Evolutionary conservation across 257 asterid genomes (phyloP), one percentile per base, ranked within the genome.

Genomic region (Ocimum tenuiflorum): DNA sequence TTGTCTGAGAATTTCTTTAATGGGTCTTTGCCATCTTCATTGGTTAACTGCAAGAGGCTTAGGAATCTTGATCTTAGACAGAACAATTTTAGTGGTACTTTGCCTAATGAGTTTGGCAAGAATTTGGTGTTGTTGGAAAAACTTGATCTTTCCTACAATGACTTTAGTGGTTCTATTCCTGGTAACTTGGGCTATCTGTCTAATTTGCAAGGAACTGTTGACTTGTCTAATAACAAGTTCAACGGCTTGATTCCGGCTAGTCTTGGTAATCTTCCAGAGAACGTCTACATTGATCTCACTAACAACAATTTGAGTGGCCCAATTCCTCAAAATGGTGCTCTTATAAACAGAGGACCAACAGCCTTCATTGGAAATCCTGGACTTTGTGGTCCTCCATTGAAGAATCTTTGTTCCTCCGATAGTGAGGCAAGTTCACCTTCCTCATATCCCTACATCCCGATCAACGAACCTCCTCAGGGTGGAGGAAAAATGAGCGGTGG

Each of bases 361-460:
- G 97, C 99, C 15, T 92, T 92, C 67, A 75, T 89, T 39, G 97
- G 95, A 42, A 92, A 92, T 68, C 88, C 84, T 13, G 79, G 82
- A 7, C 94, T 92, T 12, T 92, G 99, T 75, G 99, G 99, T 29
- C 89, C 94, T 68, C 99, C 97, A 0, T 73, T 92, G 82, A 85
- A 80, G 53, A 81, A 82, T 4, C 84, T 73, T 3, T 92, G 99
- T 70, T 70, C 87, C 12, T 56, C 83, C 0, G 82, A 65, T 60
- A 74, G 77, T 38, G 83, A 69, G 35, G 85, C 85, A 0, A 80
- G 69, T 69, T 56, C 96, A 3, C 94, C 95, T 9, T 66, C 84
- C 11, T 75, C 85, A 7, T 35, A 78, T 42, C 97, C 96, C 3
- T 81, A 61, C 73, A 67, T 86, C 62, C 97, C 97, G 12, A 76